Percentiles rank a stretch among this genome's conserved stretches.
Evolutionary conservation across 1,284 basidiomycete genomes (phyloP).

Genomic region (Dichomitus squalens): DNA sequence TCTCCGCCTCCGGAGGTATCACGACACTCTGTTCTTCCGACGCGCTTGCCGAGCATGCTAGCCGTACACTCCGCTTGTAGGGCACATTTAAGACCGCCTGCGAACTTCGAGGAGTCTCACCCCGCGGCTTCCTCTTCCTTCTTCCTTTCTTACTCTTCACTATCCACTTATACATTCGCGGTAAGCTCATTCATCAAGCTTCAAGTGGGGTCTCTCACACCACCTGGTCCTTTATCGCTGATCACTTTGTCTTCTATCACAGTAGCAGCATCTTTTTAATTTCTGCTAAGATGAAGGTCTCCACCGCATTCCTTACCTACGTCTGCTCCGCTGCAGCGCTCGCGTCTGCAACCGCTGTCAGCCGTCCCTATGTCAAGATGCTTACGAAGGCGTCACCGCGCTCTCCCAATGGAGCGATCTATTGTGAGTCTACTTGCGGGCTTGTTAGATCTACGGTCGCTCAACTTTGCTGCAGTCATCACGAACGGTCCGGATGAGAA

Average conservation of each 20-base stretch:
- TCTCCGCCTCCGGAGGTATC: background rate
- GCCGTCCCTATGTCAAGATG: constrained; percentile 13
- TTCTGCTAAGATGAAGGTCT: constrained; percentile 8
- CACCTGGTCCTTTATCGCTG: background rate
- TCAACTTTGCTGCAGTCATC: constrained; percentile 15
- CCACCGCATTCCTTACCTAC: constrained; percentile 3
- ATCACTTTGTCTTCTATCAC: background rate
- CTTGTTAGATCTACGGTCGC: too few relatives aligned
- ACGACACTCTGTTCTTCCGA: background rate
- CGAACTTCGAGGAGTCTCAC: background rate
- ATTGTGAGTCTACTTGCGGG: constrained; percentile 6
- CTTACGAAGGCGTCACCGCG: constrained; percentile 11
- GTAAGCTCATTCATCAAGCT: background rate
- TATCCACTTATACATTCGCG: too few relatives aligned
- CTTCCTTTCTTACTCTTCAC: background rate
- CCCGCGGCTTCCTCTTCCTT: background rate
- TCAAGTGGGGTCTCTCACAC: background rate
- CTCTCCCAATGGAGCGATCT: constrained; percentile 14
- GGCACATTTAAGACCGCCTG: background rate
- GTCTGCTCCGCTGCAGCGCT: constrained; percentile 6
- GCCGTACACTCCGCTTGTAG: too few relatives aligned
- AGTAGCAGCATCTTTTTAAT: background rate
- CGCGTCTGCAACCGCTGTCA: constrained; percentile 8
- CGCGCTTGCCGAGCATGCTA: background rate
- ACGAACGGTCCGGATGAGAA: constrained; percentile 28